Conservation (phyloP, 2,329 filamentous ascomycete genomes). For the Neofusicoccum kwambonambiense region DNA sequence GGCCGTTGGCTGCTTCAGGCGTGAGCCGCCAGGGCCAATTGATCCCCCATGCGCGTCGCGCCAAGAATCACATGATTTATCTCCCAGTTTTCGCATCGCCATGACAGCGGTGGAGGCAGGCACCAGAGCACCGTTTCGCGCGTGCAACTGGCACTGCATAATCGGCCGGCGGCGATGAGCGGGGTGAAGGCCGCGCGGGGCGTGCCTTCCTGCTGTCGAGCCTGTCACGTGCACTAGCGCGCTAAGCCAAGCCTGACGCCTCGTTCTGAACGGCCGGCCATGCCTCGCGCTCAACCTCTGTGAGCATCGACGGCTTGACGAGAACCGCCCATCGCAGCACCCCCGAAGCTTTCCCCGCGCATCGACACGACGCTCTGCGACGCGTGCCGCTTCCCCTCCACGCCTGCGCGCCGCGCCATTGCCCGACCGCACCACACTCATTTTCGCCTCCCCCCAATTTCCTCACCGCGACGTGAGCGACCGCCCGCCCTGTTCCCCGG, state of each 20-base stretch:
- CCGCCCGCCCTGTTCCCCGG: conserved; percentile 16
- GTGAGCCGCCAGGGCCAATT: not conserved
- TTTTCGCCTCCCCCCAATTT: conserved; percentile 19
- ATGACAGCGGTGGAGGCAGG: not conserved
- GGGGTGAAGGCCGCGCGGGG: not conserved
- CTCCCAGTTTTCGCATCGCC: too few relatives aligned
- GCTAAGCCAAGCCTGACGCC: not conserved
- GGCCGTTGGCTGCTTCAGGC: not conserved
- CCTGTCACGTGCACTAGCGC: not conserved
- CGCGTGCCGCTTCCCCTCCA: conserved; percentile 30
- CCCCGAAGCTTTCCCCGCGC: conserved; percentile 36
- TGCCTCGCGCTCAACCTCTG: conserved; percentile 13
- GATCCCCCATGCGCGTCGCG: not conserved
- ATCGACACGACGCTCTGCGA: conserved; percentile 34
- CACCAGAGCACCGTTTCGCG: not conserved
- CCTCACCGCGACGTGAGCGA: conserved; percentile 13
- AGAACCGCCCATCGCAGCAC: conserved; percentile 26
- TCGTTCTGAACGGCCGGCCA: conserved; percentile 24
- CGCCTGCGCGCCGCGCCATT: conserved; percentile 15
- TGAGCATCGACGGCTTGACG: conserved; percentile 16
- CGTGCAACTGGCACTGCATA: not conserved
- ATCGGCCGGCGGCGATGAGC: too few relatives aligned
- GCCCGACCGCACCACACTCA: conserved; percentile 15
- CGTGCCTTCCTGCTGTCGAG: not conserved
- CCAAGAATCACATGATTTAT: conserved; percentile 21